Conservation (phyloP, 2,329 filamentous ascomycete genomes). For the Xylariaceae sp. region DNA sequence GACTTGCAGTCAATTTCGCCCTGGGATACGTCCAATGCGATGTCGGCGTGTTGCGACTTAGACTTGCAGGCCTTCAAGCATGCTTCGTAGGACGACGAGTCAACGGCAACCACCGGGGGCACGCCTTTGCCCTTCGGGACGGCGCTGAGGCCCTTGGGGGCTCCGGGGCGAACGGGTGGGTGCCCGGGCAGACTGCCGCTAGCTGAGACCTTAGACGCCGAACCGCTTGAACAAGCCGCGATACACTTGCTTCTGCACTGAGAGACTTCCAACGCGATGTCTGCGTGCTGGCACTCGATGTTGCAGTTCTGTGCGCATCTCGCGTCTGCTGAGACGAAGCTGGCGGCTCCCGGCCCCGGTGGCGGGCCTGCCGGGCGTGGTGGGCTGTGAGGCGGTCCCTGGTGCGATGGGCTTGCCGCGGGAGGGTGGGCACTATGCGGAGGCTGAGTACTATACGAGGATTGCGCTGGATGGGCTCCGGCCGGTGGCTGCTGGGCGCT, state of each 20-base stretch:
- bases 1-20: neutral
- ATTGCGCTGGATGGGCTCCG: too few species aligned
- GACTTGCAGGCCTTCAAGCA: constrained; percentile 8
- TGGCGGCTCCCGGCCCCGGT: neutral
- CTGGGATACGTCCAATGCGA: neutral
- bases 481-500: neutral
- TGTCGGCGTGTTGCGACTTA: constrained; percentile 1
- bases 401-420: too few species aligned
- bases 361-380: too few species aligned
- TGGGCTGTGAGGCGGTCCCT: too few species aligned
- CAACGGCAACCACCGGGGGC: neutral
- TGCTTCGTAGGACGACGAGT: constrained; percentile 2
- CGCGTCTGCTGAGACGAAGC: neutral
- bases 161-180: too few species aligned
- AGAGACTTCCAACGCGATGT: constrained; percentile 8
- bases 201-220: neutral
- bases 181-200: neutral
- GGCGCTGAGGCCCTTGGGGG: neutral
- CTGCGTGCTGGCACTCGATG: constrained; percentile 10
- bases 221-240: neutral
- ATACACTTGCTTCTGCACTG: constrained; percentile 8
- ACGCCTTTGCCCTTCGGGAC: neutral
- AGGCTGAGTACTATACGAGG: neutral
- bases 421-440: neutral
- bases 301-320: constrained; percentile 8